Conservation (phyloP, 495 filamentous ascomycete species). For the Talaromyces ruber region DNA sequence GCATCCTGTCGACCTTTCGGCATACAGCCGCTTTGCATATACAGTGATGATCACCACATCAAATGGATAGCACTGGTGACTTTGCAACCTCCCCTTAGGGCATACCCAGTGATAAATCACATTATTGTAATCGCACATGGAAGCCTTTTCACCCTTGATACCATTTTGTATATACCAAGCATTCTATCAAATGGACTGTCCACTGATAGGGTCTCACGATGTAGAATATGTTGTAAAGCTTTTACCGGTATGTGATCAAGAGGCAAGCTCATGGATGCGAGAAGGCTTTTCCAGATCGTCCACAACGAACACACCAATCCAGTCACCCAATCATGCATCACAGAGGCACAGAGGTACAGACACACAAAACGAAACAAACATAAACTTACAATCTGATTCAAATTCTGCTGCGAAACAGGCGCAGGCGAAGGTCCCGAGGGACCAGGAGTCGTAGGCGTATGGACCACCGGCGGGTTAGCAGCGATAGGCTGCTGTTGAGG, state of each 20-base stretch:
- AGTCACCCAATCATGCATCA: not conserved
- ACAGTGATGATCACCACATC: not conserved
- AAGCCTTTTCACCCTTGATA: not conserved
- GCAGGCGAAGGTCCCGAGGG: constrained; percentile 33
- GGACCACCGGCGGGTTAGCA: constrained; percentile 25
- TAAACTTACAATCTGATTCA: constrained; percentile 85
- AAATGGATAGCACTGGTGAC: not conserved
- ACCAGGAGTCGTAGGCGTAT: constrained; percentile 24
- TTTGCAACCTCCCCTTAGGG: not conserved
- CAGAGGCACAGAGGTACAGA: not conserved
- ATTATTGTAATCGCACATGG: not conserved
- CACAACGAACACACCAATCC: not conserved
- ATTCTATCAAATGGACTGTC: not conserved
- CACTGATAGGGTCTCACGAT: not conserved
- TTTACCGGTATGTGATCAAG: not conserved
- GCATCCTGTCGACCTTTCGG: too few relatives aligned
- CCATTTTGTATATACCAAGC: not conserved
- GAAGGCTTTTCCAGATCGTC: not conserved
- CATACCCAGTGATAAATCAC: not conserved
- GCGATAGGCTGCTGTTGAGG: constrained; percentile 40
- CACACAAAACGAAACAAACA: not conserved
- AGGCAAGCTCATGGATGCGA: not conserved
- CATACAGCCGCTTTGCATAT: not conserved
- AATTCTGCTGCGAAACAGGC: constrained; percentile 69
- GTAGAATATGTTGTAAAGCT: not conserved